These are phyloP conservation scores for Lachancea mirantina DNA, from an alignment of 805 yeast species.

Conservation along the genomic window DNA sequence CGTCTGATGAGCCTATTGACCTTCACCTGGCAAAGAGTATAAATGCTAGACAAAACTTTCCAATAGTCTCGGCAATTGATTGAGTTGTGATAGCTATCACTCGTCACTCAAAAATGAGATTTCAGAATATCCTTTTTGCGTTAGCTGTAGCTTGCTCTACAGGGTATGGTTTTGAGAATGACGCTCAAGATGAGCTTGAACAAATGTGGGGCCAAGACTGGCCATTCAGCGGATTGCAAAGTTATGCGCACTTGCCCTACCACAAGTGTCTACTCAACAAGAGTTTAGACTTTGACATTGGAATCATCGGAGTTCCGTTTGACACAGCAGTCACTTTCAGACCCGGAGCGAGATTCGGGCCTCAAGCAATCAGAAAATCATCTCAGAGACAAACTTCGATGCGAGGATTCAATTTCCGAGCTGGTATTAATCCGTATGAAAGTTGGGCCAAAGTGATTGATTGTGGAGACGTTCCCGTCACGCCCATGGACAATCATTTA, in stretches of 20 bases:
- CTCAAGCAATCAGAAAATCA: conserved; percentile 59
- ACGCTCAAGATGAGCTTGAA: conserved; percentile 34
- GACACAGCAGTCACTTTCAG: conserved; percentile 77
- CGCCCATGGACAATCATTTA: conserved; percentile 59
- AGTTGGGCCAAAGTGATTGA: conserved; percentile 49
- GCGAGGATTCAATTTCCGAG: conserved; percentile 65
- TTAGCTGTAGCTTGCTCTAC: neutral
- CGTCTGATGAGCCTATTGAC: no score
- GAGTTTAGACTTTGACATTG: conserved; percentile 53
- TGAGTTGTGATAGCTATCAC: neutral
- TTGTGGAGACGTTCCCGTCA: conserved; percentile 63
- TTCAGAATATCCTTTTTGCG: neutral
- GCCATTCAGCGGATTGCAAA: conserved; percentile 62
- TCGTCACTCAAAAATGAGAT: conserved; percentile 1
- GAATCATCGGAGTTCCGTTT: conserved; percentile 71
- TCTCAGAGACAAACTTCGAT: conserved; percentile 63
- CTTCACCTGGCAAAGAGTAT: no score
- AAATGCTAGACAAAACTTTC: no score
- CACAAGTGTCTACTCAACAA: conserved; percentile 49
- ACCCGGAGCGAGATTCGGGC: conserved; percentile 82
- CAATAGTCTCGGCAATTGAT: no score
- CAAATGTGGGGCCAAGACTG: conserved; percentile 68
- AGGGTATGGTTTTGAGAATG: conserved; percentile 17
- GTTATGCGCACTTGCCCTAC: conserved; percentile 68
- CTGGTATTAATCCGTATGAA: conserved; percentile 53